Conservation (phyloP, 2,329 filamentous ascomycete species). For the Epichloe gansuensis region DNA sequence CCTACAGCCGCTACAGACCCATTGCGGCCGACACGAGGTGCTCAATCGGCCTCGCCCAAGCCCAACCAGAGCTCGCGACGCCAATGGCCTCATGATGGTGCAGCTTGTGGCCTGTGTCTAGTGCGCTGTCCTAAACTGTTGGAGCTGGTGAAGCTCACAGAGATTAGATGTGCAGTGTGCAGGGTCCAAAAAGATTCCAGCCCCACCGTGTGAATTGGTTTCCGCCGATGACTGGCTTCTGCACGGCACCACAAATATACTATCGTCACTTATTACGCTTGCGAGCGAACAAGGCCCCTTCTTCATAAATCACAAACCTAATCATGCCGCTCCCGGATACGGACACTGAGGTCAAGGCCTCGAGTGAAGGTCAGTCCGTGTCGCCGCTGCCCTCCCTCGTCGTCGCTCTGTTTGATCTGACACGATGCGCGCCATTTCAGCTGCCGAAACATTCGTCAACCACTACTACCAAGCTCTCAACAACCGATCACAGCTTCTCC, state of each 20-base stretch:
- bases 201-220: conserved; percentile 1
- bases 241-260: not conserved
- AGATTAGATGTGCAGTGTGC: not conserved
- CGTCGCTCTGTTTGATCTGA: not conserved
- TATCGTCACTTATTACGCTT: not conserved
- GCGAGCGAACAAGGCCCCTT: not conserved
- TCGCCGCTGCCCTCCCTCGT: not conserved
- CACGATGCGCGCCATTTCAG: conserved; percentile 24
- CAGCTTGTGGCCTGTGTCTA: not conserved
- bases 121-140: not conserved
- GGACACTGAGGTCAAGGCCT: conserved; percentile 31
- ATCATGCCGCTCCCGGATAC: conserved; percentile 25
- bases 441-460: conserved; percentile 58
- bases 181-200: not conserved
- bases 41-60: conserved; percentile 11
- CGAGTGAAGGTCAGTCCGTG: conserved; percentile 29
- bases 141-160: not conserved
- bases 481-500: conserved; percentile 43
- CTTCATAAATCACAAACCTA: not conserved
- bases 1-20: conserved; percentile 19
- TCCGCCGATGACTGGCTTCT: not conserved
- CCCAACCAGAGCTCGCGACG: conserved; percentile 15
- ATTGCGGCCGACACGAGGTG: conserved; percentile 10
- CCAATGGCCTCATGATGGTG: conserved; percentile 16
- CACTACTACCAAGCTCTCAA: conserved; percentile 66